These are phyloP conservation scores for Roridomyces roridus DNA, from an alignment of 768 basidiomycete species.

Conservation along the genomic window DNA sequence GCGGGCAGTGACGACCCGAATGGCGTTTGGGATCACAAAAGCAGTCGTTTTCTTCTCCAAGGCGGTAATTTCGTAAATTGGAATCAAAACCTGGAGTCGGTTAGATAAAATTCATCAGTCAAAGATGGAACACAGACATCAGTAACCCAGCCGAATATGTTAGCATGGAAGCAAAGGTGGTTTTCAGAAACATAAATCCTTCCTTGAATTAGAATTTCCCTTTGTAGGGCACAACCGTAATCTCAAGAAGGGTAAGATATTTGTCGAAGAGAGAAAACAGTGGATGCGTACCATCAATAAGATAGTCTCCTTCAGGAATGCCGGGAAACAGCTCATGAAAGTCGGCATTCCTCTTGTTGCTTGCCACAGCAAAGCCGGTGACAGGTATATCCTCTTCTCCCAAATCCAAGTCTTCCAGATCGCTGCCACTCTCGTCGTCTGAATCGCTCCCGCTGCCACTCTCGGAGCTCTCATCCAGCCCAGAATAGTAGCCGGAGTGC, in stretches of 20 bases:
- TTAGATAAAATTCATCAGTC: background rate
- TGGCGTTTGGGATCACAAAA: slow-evolving; percentile 96
- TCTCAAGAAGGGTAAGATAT: slow-evolving; percentile 54
- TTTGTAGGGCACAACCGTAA: slow-evolving; percentile 96
- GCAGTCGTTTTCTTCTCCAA: slow-evolving; percentile 99
- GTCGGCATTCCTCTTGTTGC: slow-evolving; percentile 91
- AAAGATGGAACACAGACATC: slow-evolving; percentile 63
- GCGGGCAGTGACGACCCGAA: slow-evolving; percentile 83
- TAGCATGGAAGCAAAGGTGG: slow-evolving; percentile 99
- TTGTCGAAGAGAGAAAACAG: slow-evolving; percentile 6
- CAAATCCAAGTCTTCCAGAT: slow-evolving; percentile 45
- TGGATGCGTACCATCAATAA: slow-evolving; percentile 84
- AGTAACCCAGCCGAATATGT: slow-evolving; percentile 99
- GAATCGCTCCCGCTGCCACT: slow-evolving; percentile 30
- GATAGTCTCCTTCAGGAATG: slow-evolving; percentile 94
- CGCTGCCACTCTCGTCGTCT: slow-evolving; percentile 33
- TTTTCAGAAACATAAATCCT: slow-evolving; percentile 97
- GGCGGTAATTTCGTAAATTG: slow-evolving; percentile 83
- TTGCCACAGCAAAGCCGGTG: slow-evolving; percentile 97
- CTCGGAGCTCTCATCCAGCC: slow-evolving; percentile 30
- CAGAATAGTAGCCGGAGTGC: slow-evolving; percentile 32
- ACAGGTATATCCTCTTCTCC: slow-evolving; percentile 85
- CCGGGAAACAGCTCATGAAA: slow-evolving; percentile 93
- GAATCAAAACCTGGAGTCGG: slow-evolving; percentile 76
- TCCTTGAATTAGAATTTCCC: slow-evolving; percentile 96